Evolutionary conservation across 176 grass and related monocot species (phyloP).

Genomic region (Cenchrus purpureus): DNA sequence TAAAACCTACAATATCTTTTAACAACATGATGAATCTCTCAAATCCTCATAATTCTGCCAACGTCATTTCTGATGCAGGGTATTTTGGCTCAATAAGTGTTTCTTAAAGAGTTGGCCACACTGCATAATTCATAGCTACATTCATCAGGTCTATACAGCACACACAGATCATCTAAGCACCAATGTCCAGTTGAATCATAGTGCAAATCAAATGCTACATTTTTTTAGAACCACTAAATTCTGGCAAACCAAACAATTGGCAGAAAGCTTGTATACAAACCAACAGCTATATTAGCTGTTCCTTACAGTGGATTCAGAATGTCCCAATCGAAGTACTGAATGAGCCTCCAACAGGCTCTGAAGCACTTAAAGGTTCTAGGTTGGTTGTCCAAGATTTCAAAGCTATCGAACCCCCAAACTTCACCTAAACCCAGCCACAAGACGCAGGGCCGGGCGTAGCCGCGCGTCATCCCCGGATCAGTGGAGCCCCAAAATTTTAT

Average conservation of each 20-base stretch:
- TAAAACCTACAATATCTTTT: neutral
- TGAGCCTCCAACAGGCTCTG: neutral
- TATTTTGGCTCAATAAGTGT: neutral
- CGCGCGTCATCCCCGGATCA: neutral
- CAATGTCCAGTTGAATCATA: neutral
- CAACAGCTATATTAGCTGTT: neutral
- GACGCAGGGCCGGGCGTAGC: neutral
- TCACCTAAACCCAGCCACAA: neutral
- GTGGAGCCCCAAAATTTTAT: neutral
- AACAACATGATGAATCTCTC: neutral
- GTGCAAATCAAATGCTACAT: neutral
- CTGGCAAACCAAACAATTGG: neutral
- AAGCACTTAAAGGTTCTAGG: neutral
- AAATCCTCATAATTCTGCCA: neutral
- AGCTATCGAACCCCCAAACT: neutral
- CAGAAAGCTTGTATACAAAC: neutral
- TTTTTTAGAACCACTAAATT: neutral
- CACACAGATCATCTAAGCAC: neutral
- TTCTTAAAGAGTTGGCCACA: neutral
- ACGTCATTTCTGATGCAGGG: neutral
- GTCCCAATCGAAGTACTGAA: neutral
- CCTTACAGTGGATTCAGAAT: neutral
- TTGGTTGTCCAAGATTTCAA: neutral
- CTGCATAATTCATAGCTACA: neutral
- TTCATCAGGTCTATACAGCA: neutral